phyloP scores from a whole-genome alignment of 2,329 filamentous ascomycete species.

The Sclerotinia subarctica region DNA sequence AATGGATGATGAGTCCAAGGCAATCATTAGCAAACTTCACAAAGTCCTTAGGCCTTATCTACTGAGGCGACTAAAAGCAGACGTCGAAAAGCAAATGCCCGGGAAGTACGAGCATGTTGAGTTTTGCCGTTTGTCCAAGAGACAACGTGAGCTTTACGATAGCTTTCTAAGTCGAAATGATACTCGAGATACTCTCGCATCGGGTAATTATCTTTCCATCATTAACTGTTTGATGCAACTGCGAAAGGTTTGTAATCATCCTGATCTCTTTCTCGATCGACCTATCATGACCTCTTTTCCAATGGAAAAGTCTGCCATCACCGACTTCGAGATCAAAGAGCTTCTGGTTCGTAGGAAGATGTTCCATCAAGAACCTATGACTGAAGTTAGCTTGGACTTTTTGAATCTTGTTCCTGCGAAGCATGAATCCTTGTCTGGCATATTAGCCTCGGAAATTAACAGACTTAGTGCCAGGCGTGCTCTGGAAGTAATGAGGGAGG shows the following conservation, averaged over 20 bases:
- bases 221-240: constrained; percentile 98
- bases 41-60: constrained; percentile 91
- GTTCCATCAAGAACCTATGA: constrained; percentile 59
- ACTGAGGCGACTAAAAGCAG: constrained; percentile 84
- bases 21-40: constrained; percentile 89
- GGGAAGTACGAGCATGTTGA: constrained; percentile 97
- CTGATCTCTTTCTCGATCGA: constrained; percentile 91
- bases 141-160: constrained; percentile 93
- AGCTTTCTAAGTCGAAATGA: constrained; percentile 90
- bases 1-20: constrained; percentile 89
- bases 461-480: constrained; percentile 67
- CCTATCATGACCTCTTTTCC: constrained; percentile 97
- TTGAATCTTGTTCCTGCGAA: constrained; percentile 74
- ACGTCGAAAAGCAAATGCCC: constrained; percentile 99
- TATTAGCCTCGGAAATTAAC: constrained; percentile 53
- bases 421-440: constrained; percentile 62
- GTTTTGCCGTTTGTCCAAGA: constrained; percentile 90
- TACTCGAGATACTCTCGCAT: constrained; percentile 82
- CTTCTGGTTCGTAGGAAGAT: constrained; percentile 64
- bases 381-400: constrained; percentile 67
- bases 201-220: constrained; percentile 94
- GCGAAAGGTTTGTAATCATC: constrained; percentile 97
- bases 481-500: constrained; percentile 68
- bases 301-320: constrained; percentile 74
- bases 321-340: constrained; percentile 72